Conservation (phyloP, 352 stramenopile species). For the Globisporangium spiculum region DNA sequence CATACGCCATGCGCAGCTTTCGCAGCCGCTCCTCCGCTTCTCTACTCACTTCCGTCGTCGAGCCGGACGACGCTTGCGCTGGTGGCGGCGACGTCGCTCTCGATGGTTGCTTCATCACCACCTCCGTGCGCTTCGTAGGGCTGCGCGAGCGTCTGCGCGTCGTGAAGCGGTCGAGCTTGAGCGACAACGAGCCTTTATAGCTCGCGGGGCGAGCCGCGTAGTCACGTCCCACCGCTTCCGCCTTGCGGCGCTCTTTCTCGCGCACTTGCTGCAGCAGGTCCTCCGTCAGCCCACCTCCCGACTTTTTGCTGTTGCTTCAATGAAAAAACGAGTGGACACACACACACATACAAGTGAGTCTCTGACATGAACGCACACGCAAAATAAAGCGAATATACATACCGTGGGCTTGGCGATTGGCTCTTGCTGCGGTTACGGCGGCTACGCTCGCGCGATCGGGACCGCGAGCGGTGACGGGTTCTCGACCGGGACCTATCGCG, state of each 20-base stretch:
- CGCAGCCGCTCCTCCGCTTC: slow-evolving; percentile 65
- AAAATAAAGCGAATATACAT: not conserved
- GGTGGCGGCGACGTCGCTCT: slow-evolving; percentile 13
- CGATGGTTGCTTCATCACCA: slow-evolving; percentile 36
- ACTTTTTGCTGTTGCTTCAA: not conserved
- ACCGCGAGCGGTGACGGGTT: slow-evolving; percentile 37
- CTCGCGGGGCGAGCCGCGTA: slow-evolving; percentile 88
- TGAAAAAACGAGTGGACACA: not conserved
- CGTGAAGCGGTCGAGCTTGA: slow-evolving; percentile 90
- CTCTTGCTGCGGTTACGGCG: slow-evolving; percentile 19
- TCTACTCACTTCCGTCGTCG: slow-evolving; percentile 18
- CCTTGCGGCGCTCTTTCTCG: slow-evolving; percentile 89
- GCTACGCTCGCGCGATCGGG: slow-evolving; percentile 27
- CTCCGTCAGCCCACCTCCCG: slow-evolving; percentile 36
- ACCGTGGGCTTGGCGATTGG: slow-evolving; percentile 18
- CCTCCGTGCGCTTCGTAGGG: slow-evolving; percentile 55
- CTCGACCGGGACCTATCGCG: slow-evolving; percentile 41
- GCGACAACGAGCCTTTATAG: slow-evolving; percentile 92
- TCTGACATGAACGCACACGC: not conserved
- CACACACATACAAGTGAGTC: slow-evolving; percentile 16
- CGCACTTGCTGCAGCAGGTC: slow-evolving; percentile 92
- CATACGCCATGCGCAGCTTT: slow-evolving; percentile 76
- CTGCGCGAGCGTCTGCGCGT: slow-evolving; percentile 66
- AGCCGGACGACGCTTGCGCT: not conserved
- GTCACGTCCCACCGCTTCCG: slow-evolving; percentile 83